Base-by-base conservation (phyloP, 345 rosid genomes). In the Eucalyptus caleyi region DNA sequence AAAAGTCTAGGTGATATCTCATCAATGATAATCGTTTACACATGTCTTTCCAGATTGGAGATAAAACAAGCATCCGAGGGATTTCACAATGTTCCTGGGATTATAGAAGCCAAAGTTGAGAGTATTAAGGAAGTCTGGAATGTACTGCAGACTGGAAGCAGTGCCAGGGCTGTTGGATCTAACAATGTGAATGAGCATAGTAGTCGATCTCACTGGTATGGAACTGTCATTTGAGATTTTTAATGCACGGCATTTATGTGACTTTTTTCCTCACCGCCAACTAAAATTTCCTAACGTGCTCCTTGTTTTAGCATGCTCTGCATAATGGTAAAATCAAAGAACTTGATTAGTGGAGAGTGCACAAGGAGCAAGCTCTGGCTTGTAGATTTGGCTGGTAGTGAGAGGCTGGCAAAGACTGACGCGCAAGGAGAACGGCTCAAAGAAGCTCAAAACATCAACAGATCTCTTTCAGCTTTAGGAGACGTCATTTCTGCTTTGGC, bases 281-380 rank as follows among this genome's bases (percentile, higher is more conserved):
- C 77, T 42, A 44, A 37, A 30, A 50, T 24, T 47, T 18, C 40
- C 14, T 69, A 47, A 53, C 23, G 10, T 72, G 56, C 5, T 85
- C 87, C 42, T 90, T 91, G 89, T 88, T 92, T 90, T 95, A 98
- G 99, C 93, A 97, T 98, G 97, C 98, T 98, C 83, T 94, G 96
- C 60, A 94, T 97, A 92, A 95, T 93, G 97, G 99, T 98, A 37
- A 95, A 90, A 94, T 95, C 98, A 49, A 95, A 94, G 94, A 98
- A 96, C 92, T 81, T 96, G 94, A 92, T 96, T 92, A 96, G 89
- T 90, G 97, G 98, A 27, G 98, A 97, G 51, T 95, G 98, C 92
- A 97, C 98, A 88, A 96, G 94, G 92, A 98, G 99, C 97, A 98
- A 95, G 91, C 99, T 98, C 82, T 98, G 99, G 99, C 99, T 97